Evolutionary conservation across 768 basidiomycete genomes (phyloP), one percentile per base, ranked within the genome.

Genomic region (Trametes punicea): DNA sequence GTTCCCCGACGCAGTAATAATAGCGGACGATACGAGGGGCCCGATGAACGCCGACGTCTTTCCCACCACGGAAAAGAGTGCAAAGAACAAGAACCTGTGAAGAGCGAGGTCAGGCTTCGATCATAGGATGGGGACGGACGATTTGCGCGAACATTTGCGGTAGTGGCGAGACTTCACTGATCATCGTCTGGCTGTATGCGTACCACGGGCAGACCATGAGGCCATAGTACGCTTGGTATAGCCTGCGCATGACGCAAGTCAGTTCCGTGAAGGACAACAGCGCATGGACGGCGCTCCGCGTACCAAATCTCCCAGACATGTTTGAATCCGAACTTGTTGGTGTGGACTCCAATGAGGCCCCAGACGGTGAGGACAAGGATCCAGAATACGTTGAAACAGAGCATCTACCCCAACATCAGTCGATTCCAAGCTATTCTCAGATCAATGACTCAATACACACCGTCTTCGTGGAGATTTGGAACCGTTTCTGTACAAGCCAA

Each of bases 171-270:
- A 90, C 87, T 61, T 90, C 86, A 67, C 82, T 85, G 56, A 90
- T 90, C 88, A 90, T 86, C 1, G 86, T 89, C 68, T 88, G 85
- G 65, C 87, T 87, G 65, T 88, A 88, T 40, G 87, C 86, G 65
- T 88, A 89, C 86, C 87, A 88, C 3, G 87, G 87, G 61, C 87
- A 88, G 3, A 87, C 84, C 79, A 87, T 76, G 26, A 90, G 70
- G 15, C 86, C 87, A 62, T 84, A 88, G 65, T 80, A 85, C 10
- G 76, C 84, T 62, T 87, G 85, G 64, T 86, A 88, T 27, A 81
- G 59, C 86, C 85, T 87, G 52, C 1, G 33, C 20, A 25, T 44
- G 42, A 44, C 42, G 42, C 42, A 26, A 44, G 5, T 20, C 23
- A 57, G 46, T n/a, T 52, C 30, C 11, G 11, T 30, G 16, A 38